Percentiles rank a stretch among this genome's conserved stretches.
Conservation (phyloP, 805 yeast species). For the Lachancea cidri region DNA sequence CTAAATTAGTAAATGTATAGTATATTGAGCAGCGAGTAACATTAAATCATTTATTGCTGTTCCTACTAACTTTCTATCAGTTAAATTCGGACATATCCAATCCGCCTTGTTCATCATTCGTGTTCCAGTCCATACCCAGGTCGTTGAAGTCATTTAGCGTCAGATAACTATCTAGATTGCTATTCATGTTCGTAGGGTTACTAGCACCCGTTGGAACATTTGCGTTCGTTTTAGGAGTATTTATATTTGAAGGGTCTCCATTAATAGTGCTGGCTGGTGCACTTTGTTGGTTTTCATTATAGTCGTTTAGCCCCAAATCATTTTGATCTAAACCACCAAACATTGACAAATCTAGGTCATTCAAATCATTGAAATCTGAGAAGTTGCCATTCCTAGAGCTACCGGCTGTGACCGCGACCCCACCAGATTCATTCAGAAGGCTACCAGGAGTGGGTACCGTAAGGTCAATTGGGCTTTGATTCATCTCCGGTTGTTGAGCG, state of each 20-base stretch:
- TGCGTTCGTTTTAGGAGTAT: slow-evolving; percentile 5
- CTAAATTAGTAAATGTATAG: neutral
- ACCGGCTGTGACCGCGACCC: neutral
- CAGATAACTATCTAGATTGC: slow-evolving; percentile 26
- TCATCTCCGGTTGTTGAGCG: neutral
- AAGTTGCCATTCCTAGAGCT: neutral
- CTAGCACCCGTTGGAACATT: slow-evolving; percentile 3
- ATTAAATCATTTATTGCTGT: neutral
- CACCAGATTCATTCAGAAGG: slow-evolving; percentile 5
- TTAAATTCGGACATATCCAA: slow-evolving; percentile 26
- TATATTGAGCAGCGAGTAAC: neutral
- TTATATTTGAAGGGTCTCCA: slow-evolving; percentile 4
- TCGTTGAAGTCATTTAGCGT: slow-evolving; percentile 34
- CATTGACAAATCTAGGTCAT: slow-evolving; percentile 29
- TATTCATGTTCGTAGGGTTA: slow-evolving; percentile 4
- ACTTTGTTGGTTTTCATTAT: slow-evolving; percentile 10
- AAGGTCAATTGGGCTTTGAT: neutral
- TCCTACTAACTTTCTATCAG: slow-evolving; percentile 11
- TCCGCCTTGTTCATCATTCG: slow-evolving; percentile 26
- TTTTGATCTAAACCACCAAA: slow-evolving; percentile 30
- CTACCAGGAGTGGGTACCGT: slow-evolving; percentile 7
- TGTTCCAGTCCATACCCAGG: slow-evolving; percentile 32
- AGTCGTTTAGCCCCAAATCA: slow-evolving; percentile 24
- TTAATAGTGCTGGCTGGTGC: slow-evolving; percentile 5
- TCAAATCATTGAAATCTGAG: slow-evolving; percentile 20